phyloP scores from a whole-genome alignment of 768 basidiomycete species.

The Artomyces pyxidatus region DNA sequence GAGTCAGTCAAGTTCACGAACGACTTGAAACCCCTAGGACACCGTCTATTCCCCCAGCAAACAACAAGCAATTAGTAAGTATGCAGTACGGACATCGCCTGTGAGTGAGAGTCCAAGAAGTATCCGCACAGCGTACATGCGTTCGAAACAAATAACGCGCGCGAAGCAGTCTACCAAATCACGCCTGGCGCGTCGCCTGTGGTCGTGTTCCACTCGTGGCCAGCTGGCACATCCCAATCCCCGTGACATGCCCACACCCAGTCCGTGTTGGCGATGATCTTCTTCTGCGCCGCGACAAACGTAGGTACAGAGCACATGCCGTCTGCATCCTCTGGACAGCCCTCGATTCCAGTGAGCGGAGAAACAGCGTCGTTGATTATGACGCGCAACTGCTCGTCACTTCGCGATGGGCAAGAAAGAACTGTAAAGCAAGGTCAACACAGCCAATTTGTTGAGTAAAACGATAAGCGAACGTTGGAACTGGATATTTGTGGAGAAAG shows the following conservation, averaged over 20 bases:
- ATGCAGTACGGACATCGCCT: too few species aligned
- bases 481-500: conserved; percentile 84
- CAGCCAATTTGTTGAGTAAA: neutral
- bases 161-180: neutral
- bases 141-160: too few species aligned
- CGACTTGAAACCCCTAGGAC: too few species aligned
- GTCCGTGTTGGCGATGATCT: conserved; percentile 56
- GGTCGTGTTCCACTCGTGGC: conserved; percentile 63
- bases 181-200: conserved; percentile 52
- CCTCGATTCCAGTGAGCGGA: conserved; percentile 69
- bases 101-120: too few species aligned
- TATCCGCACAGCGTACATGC: too few species aligned
- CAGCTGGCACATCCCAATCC: conserved; percentile 64
- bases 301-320: conserved; percentile 71
- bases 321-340: conserved; percentile 63
- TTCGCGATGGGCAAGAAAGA: conserved; percentile 19
- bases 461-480: conserved; percentile 60
- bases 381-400: conserved; percentile 59
- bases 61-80: too few species aligned
- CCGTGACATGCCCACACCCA: conserved; percentile 73
- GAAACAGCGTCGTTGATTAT: conserved; percentile 85
- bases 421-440: conserved; percentile 15
- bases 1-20: too few species aligned
- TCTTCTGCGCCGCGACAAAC: conserved; percentile 64
- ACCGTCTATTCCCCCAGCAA: too few species aligned